A percentile compares a stretch with the other conserved stretches of the same genome.
phyloP scores from a whole-genome alignment of 2,329 filamentous ascomycete genomes.

The Cladophialophora chaetospira region DNA sequence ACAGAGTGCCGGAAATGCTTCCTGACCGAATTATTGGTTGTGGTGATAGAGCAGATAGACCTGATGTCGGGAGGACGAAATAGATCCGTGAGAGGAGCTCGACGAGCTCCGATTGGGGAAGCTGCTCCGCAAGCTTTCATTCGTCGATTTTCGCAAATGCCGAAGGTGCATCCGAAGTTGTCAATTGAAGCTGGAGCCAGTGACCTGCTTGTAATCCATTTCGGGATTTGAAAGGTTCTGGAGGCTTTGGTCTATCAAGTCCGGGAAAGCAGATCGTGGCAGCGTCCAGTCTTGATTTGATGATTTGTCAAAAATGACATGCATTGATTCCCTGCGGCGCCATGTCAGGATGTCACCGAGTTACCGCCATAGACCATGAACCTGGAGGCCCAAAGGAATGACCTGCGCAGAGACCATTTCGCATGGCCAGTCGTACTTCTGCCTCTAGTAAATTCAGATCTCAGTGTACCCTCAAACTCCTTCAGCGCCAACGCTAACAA shows the following conservation, averaged over 20 bases:
- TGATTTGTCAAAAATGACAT: neutral
- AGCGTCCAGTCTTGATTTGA: neutral
- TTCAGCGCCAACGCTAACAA: conserved; percentile 26
- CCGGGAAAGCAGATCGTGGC: conserved; percentile 1
- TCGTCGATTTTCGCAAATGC: conserved; percentile 8
- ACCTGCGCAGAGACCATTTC: neutral
- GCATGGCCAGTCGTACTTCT: neutral
- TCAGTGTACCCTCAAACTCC: conserved; percentile 9
- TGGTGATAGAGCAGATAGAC: neutral
- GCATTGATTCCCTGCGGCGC: neutral
- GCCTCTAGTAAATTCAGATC: neutral
- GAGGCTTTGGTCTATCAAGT: neutral
- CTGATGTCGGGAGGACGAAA: too few species aligned
- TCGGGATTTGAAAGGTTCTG: neutral
- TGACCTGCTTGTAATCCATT: neutral
- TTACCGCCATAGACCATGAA: neutral
- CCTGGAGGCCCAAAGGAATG: neutral
- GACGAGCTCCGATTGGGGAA: neutral
- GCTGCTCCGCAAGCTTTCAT: neutral
- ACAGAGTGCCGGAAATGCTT: too few species aligned
- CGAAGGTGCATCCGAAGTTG: conserved; percentile 14
- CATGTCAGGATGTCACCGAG: neutral
- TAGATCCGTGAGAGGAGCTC: neutral
- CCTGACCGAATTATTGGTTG: neutral
- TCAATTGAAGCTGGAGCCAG: conserved; percentile 1